Conservation (phyloP, 2,329 filamentous ascomycete genomes). For the Colletotrichum sidae region DNA sequence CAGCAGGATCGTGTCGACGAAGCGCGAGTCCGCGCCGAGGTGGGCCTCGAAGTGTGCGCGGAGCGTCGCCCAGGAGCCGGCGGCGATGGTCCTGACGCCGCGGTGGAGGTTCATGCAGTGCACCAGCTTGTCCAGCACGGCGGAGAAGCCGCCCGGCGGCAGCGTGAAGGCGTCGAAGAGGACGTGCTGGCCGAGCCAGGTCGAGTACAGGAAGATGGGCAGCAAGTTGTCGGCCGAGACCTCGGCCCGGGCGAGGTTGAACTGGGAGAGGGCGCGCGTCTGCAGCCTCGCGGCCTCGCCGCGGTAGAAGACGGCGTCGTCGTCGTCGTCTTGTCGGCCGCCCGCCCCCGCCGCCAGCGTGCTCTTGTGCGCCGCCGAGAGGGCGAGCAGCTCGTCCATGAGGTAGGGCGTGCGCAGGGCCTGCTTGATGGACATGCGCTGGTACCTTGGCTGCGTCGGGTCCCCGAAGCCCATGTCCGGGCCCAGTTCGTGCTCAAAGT, state of each 20-base stretch:
- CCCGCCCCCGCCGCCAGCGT: constrained; percentile 38
- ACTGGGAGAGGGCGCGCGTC: constrained; percentile 54
- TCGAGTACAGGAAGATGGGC: constrained; percentile 57
- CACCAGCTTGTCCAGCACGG: constrained; percentile 52
- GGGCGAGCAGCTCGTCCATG: constrained; percentile 59
- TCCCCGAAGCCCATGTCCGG: constrained; percentile 2
- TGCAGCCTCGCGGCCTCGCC: constrained; percentile 57
- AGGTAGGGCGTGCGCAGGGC: constrained; percentile 52
- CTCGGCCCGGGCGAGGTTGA: constrained; percentile 46
- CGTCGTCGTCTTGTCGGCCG: constrained; percentile 11
- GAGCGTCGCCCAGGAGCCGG: constrained; percentile 8
- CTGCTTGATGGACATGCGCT: constrained; percentile 14
- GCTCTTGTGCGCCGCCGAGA: constrained; percentile 56
- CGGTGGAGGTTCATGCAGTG: constrained; percentile 55
- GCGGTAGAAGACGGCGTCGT: constrained; percentile 44
- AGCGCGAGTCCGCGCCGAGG: constrained; percentile 6
- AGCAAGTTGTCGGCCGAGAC: constrained; percentile 48
- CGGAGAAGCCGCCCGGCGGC: constrained; percentile 37
- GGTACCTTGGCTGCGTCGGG: constrained; percentile 1
- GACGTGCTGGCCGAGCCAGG: constrained; percentile 58
- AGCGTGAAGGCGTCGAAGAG: constrained; percentile 54
- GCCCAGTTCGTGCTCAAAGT: constrained; percentile 21
- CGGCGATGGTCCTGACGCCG: constrained; percentile 53
- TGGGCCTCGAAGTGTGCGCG: not conserved
- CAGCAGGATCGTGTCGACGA: constrained; percentile 8